Evolutionary conservation across 805 yeast genomes (phyloP), one percentile per base, ranked within the genome.

Genomic region (Lipomyces orientalis): DNA sequence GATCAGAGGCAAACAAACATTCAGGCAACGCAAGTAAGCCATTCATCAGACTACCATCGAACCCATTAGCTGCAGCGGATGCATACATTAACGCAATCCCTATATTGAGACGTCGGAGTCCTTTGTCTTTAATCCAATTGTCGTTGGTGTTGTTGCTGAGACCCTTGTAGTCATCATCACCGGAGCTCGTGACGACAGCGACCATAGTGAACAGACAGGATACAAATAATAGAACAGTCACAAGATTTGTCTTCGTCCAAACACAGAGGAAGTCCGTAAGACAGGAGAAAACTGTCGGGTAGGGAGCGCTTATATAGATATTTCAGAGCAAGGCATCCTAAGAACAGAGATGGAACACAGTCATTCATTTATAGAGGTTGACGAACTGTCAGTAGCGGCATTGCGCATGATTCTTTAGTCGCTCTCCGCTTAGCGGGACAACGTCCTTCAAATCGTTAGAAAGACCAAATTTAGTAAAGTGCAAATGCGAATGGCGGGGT

Each of bases 71-170:
- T 1, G 62, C 58, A 14, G 62, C 62, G 6, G 58, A 49, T 12
- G 58, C 33, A 37, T 51, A 59, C 33, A 60, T 19, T n/a, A 46
- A 22, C 22, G 29, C 29, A 14, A 51, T 60, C 16, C 49, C 59
- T n/a, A 54, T 8, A 60, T 51, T 51, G n/a, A 51, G 60, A 19
- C 62, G 35, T 39, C 43, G 64, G 29, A 51, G 60, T 19, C 60
- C 49, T n/a, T 25, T 61, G 33, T 34, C 60, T 25, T 31, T 57
- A 8, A 59, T 7, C 62, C 62, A 59, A 19, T 9, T n/a, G 16
- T 34, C 9, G 16, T 19, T 22, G 6, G 43, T 35, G 34, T 56
- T 56, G 59, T 56, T 56, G 22, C 19, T 39, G 16, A 56, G 39
- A 22, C 43, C 12, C 14, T 56, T 56, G 43, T 56, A 56, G 14